Evolutionary conservation across 2,329 filamentous ascomycete genomes (phyloP).

Genomic region (Xylaria sp.): DNA sequence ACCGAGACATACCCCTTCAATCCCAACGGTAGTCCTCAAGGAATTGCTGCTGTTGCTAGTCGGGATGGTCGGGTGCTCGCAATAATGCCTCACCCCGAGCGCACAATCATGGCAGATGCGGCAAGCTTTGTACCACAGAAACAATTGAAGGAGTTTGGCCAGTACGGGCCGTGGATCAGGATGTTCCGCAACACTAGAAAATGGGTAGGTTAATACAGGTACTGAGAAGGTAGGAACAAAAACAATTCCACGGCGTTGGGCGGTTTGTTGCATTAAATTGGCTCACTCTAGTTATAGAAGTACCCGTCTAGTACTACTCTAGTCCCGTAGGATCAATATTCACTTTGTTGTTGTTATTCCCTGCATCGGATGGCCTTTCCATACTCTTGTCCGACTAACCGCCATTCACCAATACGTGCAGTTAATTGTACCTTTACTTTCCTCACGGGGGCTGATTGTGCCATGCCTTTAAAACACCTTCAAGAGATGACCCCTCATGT

Average conservation of each 20-base stretch:
- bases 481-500: not conserved
- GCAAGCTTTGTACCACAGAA: constrained; percentile 72
- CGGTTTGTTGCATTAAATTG: constrained; percentile 11
- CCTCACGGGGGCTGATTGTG: not conserved
- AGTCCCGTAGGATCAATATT: not conserved
- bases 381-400: not conserved
- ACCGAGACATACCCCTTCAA: constrained; percentile 90
- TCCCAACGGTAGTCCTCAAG: constrained; percentile 82
- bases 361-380: not conserved
- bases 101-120: constrained; percentile 82
- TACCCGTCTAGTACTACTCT: not conserved
- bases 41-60: constrained; percentile 73
- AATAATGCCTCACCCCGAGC: constrained; percentile 93
- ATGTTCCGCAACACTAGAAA: constrained; percentile 86
- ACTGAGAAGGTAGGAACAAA: not conserved
- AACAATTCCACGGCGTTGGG: constrained; percentile 16
- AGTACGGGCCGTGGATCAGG: constrained; percentile 83
- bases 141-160: constrained; percentile 71
- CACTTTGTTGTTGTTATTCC: not conserved
- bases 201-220: constrained; percentile 72
- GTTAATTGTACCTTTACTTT: not conserved
- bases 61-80: constrained; percentile 79
- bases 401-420: not conserved
- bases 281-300: not conserved
- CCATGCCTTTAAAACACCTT: not conserved